Conservation (phyloP, 2,329 filamentous ascomycete genomes). For the Penicillium oxalicum region DNA sequence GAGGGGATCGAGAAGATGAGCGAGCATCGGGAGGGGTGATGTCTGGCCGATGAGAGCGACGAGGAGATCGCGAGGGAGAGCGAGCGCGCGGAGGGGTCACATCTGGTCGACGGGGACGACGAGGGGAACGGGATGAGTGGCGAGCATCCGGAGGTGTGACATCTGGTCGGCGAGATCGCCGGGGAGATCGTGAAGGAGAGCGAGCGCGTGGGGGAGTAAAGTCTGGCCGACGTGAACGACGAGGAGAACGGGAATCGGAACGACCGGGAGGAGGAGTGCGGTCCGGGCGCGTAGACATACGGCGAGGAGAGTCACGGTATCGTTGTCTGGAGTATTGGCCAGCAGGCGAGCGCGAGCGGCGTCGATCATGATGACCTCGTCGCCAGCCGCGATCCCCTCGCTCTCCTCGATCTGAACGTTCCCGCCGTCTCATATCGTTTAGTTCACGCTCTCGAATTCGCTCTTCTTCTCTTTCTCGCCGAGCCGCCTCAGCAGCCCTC, state of each 20-base stretch:
- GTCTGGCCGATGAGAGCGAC: slow-evolving; percentile 11
- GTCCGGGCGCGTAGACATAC: slow-evolving; percentile 21
- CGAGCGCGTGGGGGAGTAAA: slow-evolving; percentile 22
- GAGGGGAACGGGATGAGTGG: not conserved
- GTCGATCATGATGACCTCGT: slow-evolving; percentile 42
- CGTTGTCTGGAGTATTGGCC: slow-evolving; percentile 44
- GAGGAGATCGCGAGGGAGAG: slow-evolving; percentile 21
- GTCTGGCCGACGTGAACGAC: not conserved
- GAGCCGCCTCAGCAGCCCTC: slow-evolving; percentile 69
- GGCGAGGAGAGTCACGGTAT: slow-evolving; percentile 43
- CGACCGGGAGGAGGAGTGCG: not conserved
- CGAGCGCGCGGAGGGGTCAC: slow-evolving; percentile 6
- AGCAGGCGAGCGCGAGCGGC: slow-evolving; percentile 49
- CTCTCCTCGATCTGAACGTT: slow-evolving; percentile 38
- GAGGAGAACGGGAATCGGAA: not conserved
- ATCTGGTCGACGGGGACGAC: not conserved
- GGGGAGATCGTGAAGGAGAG: slow-evolving; percentile 20
- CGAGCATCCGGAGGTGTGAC: not conserved
- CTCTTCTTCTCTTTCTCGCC: slow-evolving; percentile 64
- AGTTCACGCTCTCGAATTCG: slow-evolving; percentile 66
- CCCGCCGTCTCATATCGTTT: slow-evolving; percentile 57
- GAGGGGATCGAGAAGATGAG: not conserved
- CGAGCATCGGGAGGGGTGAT: slow-evolving; percentile 24
- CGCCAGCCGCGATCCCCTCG: slow-evolving; percentile 20
- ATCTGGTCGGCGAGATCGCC: not conserved